Percentiles rank a stretch among this genome's conserved stretches.
Conservation (phyloP, 2,329 filamentous ascomycete species). For the Dryadomyces quercivorus region DNA sequence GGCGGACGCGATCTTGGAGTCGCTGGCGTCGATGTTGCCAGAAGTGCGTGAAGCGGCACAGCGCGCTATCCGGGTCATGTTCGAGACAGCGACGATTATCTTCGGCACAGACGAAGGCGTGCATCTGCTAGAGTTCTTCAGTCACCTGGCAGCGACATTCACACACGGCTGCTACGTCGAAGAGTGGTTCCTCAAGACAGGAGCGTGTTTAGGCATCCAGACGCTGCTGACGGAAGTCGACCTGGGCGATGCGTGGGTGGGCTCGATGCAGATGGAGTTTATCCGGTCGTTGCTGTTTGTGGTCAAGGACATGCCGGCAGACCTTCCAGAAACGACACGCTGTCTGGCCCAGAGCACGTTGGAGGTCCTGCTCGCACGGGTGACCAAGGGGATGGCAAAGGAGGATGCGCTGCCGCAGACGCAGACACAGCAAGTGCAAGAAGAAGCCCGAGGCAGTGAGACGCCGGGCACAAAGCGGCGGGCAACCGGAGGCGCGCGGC, state of each 20-base stretch:
- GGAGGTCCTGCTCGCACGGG: constrained; percentile 63
- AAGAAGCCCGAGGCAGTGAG: background rate
- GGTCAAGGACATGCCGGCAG: constrained; percentile 94
- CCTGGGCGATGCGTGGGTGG: constrained; percentile 73
- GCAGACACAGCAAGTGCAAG: background rate
- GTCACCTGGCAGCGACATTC: constrained; percentile 68
- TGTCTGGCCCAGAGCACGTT: constrained; percentile 73
- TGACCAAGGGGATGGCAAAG: constrained; percentile 68
- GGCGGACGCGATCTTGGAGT: constrained; percentile 82
- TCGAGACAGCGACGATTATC: constrained; percentile 63
- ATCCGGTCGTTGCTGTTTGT: constrained; percentile 89
- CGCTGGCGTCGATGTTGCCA: constrained; percentile 71
- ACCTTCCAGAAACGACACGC: constrained; percentile 82
- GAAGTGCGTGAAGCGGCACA: constrained; percentile 76
- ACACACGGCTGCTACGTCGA: constrained; percentile 94
- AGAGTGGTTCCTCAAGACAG: constrained; percentile 97
- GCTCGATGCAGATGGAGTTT: constrained; percentile 73
- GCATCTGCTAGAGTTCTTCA: constrained; percentile 72
- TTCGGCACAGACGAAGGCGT: constrained; percentile 65
- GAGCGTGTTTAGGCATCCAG: constrained; percentile 81
- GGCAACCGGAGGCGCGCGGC: constrained; percentile 53
- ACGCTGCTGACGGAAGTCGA: constrained; percentile 76
- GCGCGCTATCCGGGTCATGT: constrained; percentile 63
- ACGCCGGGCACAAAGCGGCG: constrained; percentile 13
- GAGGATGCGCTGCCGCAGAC: constrained; percentile 42